Evolutionary conservation across 2,329 filamentous ascomycete genomes (phyloP).

Genomic region (Didymellaceae sp.): DNA sequence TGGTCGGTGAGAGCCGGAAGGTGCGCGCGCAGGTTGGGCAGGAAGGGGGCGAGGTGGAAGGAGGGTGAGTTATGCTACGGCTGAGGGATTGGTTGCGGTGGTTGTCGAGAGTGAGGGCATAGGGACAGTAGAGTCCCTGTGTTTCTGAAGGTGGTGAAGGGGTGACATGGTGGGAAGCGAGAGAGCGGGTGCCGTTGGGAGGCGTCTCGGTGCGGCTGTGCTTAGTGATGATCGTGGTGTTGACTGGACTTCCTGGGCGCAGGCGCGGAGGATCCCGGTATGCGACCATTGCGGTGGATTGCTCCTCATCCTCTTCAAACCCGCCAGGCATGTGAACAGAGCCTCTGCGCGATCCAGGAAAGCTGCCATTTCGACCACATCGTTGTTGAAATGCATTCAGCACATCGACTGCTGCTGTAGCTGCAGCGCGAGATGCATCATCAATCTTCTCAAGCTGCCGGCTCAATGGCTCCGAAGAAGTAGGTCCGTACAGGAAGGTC

Average conservation of each 20-base stretch:
- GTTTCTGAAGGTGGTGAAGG: conserved; percentile 19
- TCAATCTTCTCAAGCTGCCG: conserved; percentile 40
- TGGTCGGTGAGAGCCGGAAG: conserved; percentile 42
- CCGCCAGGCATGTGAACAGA: conserved; percentile 10
- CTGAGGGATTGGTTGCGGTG: conserved; percentile 36
- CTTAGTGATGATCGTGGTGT: conserved; percentile 35
- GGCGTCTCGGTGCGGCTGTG: conserved; percentile 22
- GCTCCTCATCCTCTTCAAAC: conserved; percentile 1
- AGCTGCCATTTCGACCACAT: conserved; percentile 18
- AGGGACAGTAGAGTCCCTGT: conserved; percentile 40
- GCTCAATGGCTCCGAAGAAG: conserved; percentile 40
- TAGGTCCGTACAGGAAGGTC: conserved; percentile 46
- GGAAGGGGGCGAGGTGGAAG: conserved; percentile 33
- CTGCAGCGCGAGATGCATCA: conserved; percentile 40
- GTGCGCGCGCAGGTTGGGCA: conserved; percentile 42
- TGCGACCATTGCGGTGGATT: conserved; percentile 35
- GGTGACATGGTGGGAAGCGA: conserved; percentile 29
- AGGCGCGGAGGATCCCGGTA: conserved; percentile 22
- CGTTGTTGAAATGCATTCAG: conserved; percentile 36
- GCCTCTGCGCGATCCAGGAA: conserved; percentile 4
- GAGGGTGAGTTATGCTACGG: conserved; percentile 31
- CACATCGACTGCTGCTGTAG: conserved; percentile 37
- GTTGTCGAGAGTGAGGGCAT: conserved; percentile 42
- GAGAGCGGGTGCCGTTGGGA: conserved; percentile 33
- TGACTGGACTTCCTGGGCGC: conserved; percentile 29